These are phyloP conservation scores for Brettanomyces naardenensis DNA, from an alignment of 805 yeast species.

Conservation along the genomic window DNA sequence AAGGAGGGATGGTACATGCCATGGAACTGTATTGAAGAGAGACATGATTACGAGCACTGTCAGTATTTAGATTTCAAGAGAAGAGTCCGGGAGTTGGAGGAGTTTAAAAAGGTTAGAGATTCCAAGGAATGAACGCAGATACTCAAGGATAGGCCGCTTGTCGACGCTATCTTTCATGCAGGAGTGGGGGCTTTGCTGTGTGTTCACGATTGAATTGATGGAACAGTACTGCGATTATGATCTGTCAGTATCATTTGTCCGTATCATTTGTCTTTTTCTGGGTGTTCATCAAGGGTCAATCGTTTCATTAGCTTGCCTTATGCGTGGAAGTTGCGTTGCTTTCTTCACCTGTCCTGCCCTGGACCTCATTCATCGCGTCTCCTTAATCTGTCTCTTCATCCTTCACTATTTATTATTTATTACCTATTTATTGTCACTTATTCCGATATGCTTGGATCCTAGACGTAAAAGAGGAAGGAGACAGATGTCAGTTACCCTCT, in stretches of 20 bases:
- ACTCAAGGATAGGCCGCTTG: too few species aligned
- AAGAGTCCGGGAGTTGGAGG: slow-evolving; percentile 66
- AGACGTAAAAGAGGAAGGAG: too few species aligned
- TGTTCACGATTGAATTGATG: not conserved
- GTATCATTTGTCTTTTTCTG: too few species aligned
- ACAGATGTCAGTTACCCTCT: too few species aligned
- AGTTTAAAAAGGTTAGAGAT: slow-evolving; percentile 35
- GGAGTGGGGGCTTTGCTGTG: not conserved
- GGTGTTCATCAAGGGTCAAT: too few species aligned
- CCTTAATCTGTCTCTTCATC: not conserved
- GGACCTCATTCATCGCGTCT: too few species aligned
- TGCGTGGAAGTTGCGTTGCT: too few species aligned
- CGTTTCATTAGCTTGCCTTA: too few species aligned
- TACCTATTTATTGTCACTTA: not conserved
- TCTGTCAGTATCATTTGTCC: too few species aligned
- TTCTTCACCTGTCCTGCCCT: too few species aligned
- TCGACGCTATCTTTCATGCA: not conserved
- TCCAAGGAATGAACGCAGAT: slow-evolving; percentile 7
- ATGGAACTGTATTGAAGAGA: slow-evolving; percentile 69
- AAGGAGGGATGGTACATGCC: slow-evolving; percentile 50
- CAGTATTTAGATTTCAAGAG: slow-evolving; percentile 75
- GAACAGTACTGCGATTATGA: too few species aligned
- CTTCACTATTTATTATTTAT: not conserved
- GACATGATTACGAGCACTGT: slow-evolving; percentile 80
- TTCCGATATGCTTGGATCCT: not conserved